Evolutionary conservation across 139 green algal species (phyloP), one percentile per base, ranked within the genome.

Genomic region (Tetratostichococcus sp.): DNA sequence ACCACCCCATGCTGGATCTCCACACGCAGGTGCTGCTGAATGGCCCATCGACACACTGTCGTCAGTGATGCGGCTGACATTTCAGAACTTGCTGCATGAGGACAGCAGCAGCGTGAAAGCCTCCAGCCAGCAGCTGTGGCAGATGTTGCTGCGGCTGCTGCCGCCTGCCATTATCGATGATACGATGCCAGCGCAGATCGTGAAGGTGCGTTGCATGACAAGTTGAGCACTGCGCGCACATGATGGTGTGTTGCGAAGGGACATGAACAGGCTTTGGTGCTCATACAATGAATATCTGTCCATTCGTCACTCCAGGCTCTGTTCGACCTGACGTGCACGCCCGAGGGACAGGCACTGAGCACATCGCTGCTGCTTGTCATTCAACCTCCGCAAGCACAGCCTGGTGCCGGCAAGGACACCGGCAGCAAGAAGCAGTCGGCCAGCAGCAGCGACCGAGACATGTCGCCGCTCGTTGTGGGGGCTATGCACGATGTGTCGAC

Each of bases 51-150:
- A 73, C 57, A 30, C 91, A 35, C 79, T 91, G 25, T 59, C 70
- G 26, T 58, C 81, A 1, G 72, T 77, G 14, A 66, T 91, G 69
- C 70, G 78, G 30, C 83, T 95, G 32, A 35, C 91, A 21, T 93
- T 94, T 70, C 93, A 96, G 70, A 91, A 89, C 50, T 71, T 97
- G 58, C 72, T 97, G 35, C 30, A 91, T 39, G 94, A 98, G 74
- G 35, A 66, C 14, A 79, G 91, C 19, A 33, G 58, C 3, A 62
- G 75, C 0, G 80, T 94, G 34, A 67, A 89, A 72, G 42, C 77
- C 4, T 73, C 59, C 16, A 83, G 77, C 25, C 66, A 89, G 69
- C 67, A 79, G 17, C 84, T 90, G 32, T 96, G 87, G 89, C 1
- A 58, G 1, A 31, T 78, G 42, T 77, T 96, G 68, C 70, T 97